A percentile compares a stretch with the other conserved stretches of the same genome.
phyloP scores from a whole-genome alignment of 495 filamentous ascomycete species.

The Hyphodiscus hymeniophilus region DNA sequence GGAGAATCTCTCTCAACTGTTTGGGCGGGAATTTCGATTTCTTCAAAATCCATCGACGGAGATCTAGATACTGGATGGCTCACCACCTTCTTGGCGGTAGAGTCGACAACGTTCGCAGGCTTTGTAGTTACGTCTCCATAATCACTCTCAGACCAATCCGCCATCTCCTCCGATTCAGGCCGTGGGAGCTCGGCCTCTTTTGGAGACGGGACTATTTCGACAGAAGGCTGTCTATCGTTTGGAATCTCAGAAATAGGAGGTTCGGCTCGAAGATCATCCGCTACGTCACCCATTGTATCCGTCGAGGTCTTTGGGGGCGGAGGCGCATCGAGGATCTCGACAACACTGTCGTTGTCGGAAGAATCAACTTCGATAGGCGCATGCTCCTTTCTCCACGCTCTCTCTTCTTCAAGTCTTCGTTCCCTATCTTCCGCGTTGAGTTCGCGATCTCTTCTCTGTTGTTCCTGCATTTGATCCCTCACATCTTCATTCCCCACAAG shows the following conservation, averaged over 20 bases:
- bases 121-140: slow-evolving; percentile 21
- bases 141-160: slow-evolving; percentile 38
- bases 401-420: slow-evolving; percentile 41
- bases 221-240: slow-evolving; percentile 9
- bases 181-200: neutral
- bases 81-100: no score
- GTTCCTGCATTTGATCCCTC: slow-evolving; percentile 39
- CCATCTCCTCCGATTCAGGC: slow-evolving; percentile 23
- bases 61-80: no score
- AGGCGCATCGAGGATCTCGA: slow-evolving; percentile 44
- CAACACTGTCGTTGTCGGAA: slow-evolving; percentile 40
- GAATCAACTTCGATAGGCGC: slow-evolving; percentile 23
- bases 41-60: slow-evolving; percentile 27
- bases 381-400: slow-evolving; percentile 17
- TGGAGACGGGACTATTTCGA: neutral
- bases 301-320: neutral
- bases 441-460: slow-evolving; percentile 34
- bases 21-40: slow-evolving; percentile 23
- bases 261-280: slow-evolving; percentile 26
- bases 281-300: slow-evolving; percentile 13
- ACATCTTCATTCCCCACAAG: slow-evolving; percentile 53
- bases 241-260: slow-evolving; percentile 28
- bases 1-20: neutral
- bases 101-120: no score
- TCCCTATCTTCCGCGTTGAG: slow-evolving; percentile 43